phyloP scores from a whole-genome alignment of 208 protist species.

The Leishmania aethiopica region DNA sequence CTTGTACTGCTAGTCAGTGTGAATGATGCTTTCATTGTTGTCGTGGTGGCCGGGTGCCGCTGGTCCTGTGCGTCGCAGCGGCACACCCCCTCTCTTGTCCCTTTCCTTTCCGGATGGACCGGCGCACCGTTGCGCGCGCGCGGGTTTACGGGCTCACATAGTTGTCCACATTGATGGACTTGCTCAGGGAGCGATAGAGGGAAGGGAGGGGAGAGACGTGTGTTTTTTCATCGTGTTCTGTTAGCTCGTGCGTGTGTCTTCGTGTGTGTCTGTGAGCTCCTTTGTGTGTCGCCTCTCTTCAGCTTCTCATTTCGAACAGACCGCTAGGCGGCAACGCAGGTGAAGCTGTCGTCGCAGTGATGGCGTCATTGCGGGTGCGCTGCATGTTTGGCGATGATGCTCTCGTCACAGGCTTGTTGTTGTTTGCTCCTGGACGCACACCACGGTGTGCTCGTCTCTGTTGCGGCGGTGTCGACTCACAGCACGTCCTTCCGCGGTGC shows the following conservation, averaged over 20 bases:
- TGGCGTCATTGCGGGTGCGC: not conserved
- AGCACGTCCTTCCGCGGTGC: not conserved
- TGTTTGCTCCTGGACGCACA: no score
- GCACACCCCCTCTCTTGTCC: not conserved
- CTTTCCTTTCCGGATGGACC: not conserved
- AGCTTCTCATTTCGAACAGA: not conserved
- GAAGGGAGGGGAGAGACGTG: not conserved
- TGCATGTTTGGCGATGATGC: not conserved
- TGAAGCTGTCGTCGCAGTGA: not conserved
- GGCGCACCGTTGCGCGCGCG: not conserved
- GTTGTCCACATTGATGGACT: not conserved
- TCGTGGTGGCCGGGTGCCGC: not conserved
- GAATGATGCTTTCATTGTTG: not conserved
- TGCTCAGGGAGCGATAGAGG: not conserved
- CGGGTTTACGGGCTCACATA: not conserved
- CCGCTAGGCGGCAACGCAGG: not conserved
- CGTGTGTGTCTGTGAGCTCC: not conserved
- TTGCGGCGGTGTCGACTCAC: not conserved
- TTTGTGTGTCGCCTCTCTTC: not conserved
- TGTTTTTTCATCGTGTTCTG: not conserved
- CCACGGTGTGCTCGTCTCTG: not conserved
- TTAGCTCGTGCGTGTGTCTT: not conserved
- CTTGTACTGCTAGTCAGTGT: not conserved
- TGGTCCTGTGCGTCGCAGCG: not conserved
- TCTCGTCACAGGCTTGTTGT: not conserved